Evolutionary conservation across 352 stramenopile genomes (phyloP).

Genomic region (Pythium aquatile): DNA sequence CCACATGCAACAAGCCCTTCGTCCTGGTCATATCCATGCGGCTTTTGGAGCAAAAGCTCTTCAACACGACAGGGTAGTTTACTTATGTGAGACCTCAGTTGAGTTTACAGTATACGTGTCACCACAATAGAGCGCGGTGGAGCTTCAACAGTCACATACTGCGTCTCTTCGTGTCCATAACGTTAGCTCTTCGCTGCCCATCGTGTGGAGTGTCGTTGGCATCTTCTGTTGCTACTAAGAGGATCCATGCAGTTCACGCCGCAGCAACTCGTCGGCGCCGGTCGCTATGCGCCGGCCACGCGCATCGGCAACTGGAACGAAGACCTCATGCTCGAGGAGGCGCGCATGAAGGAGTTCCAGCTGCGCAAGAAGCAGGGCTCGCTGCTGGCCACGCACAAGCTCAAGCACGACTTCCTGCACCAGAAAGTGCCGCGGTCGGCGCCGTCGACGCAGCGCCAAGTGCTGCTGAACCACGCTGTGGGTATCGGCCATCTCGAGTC

Average conservation of each 20-base stretch:
- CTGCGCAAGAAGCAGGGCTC: constrained; percentile 80
- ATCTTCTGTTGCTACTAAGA: no score
- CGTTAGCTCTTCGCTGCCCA: background rate
- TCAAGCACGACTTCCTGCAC: constrained; percentile 76
- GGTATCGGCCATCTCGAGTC: constrained; percentile 54
- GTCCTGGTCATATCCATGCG: background rate
- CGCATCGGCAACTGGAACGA: constrained; percentile 91
- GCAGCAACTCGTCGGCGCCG: constrained; percentile 84
- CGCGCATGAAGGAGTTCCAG: constrained; percentile 82
- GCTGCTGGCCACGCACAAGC: constrained; percentile 73
- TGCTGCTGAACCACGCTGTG: constrained; percentile 64
- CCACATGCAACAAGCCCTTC: background rate
- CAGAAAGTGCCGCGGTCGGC: constrained; percentile 51
- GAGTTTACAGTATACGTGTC: constrained; percentile 8
- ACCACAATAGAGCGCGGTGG: background rate
- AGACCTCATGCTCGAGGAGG: constrained; percentile 86
- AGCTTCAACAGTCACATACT: constrained; percentile 1
- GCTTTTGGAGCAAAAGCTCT: background rate
- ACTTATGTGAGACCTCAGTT: background rate
- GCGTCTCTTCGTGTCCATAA: background rate
- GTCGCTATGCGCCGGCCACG: constrained; percentile 73
- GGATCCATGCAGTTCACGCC: constrained; percentile 86
- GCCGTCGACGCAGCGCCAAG: constrained; percentile 31
- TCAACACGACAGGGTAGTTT: background rate
- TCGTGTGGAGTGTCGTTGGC: no score